Percentiles rank a stretch among this genome's conserved stretches.
These are phyloP conservation scores for Zymoseptoria passerinii DNA, from an alignment of 2,329 filamentous ascomycete genomes.

Conservation along the genomic window DNA sequence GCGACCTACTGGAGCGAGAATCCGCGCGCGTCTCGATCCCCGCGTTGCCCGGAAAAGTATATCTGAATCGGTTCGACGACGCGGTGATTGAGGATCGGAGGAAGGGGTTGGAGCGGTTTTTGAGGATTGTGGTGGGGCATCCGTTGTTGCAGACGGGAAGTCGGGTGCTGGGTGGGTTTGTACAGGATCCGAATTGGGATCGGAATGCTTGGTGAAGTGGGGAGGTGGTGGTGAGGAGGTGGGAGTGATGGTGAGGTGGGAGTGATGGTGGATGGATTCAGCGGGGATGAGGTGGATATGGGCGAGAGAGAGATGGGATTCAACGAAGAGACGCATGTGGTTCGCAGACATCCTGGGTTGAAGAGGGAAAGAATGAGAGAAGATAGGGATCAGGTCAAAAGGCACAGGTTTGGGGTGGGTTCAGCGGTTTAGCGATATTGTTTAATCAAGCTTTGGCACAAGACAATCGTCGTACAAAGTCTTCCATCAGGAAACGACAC, in stretches of 20 bases:
- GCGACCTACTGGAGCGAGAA: conserved; percentile 94
- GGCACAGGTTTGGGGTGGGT: neutral
- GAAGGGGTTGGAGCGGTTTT: conserved; percentile 85
- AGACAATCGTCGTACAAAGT: too few relatives aligned
- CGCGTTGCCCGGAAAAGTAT: conserved; percentile 91
- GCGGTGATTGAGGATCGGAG: conserved; percentile 94
- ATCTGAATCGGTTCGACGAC: conserved; percentile 95
- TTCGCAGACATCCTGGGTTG: neutral
- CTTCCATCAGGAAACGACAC: too few relatives aligned
- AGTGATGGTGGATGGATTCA: neutral
- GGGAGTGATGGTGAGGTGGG: too few relatives aligned
- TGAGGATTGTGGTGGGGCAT: conserved; percentile 96
- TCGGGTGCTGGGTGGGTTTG: conserved; percentile 91
- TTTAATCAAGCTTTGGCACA: neutral
- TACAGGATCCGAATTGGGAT: conserved; percentile 93
- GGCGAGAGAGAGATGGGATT: neutral
- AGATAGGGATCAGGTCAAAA: neutral
- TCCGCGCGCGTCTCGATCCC: conserved; percentile 91
- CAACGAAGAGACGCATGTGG: neutral
- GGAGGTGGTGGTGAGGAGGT: neutral
- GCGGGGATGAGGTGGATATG: neutral
- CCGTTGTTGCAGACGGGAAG: conserved; percentile 94
- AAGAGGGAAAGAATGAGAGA: neutral
- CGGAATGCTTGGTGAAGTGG: conserved; percentile 65
- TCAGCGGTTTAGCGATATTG: neutral